phyloP scores from a whole-genome alignment of 1,284 basidiomycete genomes.

The Cutaneotrichosporon spelunceum region DNA sequence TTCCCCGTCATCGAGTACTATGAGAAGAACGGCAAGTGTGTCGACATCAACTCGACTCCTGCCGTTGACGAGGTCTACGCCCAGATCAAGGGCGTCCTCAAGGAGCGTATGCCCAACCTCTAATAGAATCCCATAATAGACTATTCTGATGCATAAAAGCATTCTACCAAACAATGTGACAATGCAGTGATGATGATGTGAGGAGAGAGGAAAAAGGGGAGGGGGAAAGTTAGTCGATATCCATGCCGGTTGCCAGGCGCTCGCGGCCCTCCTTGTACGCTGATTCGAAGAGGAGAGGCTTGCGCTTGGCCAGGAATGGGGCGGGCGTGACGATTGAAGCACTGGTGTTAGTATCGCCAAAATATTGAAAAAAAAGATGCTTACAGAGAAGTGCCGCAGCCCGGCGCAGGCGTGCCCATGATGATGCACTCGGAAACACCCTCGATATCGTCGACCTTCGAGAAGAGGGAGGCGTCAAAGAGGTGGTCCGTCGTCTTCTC shows the following conservation, averaged over 20 bases:
- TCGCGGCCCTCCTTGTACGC: constrained; percentile 47
- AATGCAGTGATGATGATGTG: constrained; percentile 9
- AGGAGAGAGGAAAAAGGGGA: too few species aligned
- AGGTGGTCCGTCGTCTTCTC: constrained; percentile 99
- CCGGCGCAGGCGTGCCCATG: constrained; percentile 96
- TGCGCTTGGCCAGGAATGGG: constrained; percentile 58
- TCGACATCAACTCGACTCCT: constrained; percentile 74
- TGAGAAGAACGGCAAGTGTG: constrained; percentile 66
- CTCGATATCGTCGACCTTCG: constrained; percentile 90
- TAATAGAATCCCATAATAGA: constrained; percentile 1
- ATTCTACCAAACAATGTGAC: background rate
- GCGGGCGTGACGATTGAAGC: constrained; percentile 60
- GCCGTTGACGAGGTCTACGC: constrained; percentile 70
- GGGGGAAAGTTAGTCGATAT: constrained; percentile 17
- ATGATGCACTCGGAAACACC: constrained; percentile 99
- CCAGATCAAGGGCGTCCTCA: constrained; percentile 60
- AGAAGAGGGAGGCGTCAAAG: constrained; percentile 95
- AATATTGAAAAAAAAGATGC: background rate
- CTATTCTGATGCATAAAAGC: constrained; percentile 17
- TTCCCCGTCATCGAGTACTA: constrained; percentile 96
- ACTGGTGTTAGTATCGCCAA: constrained; percentile 18
- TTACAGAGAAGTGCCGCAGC: constrained; percentile 82
- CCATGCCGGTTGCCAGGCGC: constrained; percentile 17
- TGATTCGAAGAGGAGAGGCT: constrained; percentile 60
- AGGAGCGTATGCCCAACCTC: constrained; percentile 37